These are phyloP conservation scores for Penicillium hesseltinei DNA, from an alignment of 2,329 filamentous ascomycete genomes.

Conservation along the genomic window DNA sequence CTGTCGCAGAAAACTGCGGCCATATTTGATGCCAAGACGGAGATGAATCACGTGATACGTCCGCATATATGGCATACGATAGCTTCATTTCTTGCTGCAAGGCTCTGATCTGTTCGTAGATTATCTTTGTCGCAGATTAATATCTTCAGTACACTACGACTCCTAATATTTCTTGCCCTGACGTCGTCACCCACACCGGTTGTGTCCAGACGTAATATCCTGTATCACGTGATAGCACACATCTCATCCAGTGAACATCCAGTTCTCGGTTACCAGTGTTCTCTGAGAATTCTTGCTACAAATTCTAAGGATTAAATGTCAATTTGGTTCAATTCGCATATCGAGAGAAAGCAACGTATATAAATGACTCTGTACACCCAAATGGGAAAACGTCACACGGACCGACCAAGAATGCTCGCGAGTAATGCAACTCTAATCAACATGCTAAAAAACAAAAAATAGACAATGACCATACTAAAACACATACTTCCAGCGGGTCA, in stretches of 20 bases:
- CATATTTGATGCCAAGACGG: conserved; percentile 39
- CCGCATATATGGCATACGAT: background rate
- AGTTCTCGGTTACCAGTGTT: background rate
- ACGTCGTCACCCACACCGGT: background rate
- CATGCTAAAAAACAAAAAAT: conserved; percentile 3
- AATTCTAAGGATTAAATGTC: background rate
- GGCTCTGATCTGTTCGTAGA: background rate
- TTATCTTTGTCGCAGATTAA: background rate
- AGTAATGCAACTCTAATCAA: conserved; percentile 10
- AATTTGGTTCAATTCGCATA: background rate
- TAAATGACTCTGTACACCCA: background rate
- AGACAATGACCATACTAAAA: conserved; percentile 8
- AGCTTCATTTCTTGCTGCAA: background rate
- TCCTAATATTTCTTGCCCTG: no score
- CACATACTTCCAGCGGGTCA: background rate
- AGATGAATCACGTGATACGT: conserved; percentile 27
- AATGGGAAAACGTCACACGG: background rate
- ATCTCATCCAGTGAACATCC: background rate
- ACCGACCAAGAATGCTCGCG: background rate
- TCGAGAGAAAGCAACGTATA: background rate
- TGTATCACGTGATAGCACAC: background rate
- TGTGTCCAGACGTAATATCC: background rate
- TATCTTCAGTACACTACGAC: background rate
- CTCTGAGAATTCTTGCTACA: background rate
- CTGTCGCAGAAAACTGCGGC: conserved; percentile 35